A percentile compares a stretch with the other conserved stretches of the same genome.
These are phyloP conservation scores for Barnettozyma siamensis DNA, from an alignment of 805 yeast genomes.

Conservation along the genomic window DNA sequence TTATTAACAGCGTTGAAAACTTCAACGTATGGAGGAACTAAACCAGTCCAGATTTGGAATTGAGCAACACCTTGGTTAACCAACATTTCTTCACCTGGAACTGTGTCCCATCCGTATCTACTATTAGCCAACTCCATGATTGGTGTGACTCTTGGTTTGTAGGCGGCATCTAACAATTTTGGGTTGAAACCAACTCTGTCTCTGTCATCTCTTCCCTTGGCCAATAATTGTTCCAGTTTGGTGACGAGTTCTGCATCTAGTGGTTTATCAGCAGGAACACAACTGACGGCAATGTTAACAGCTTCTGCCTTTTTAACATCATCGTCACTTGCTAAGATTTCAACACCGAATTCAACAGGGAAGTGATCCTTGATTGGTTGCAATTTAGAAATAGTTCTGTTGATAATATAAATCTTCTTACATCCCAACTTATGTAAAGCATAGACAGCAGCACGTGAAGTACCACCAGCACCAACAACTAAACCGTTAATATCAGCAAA, in stretches of 20 bases:
- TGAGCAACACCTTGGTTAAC: slow-evolving; percentile 92
- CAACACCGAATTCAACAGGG: slow-evolving; percentile 54
- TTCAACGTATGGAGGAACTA: slow-evolving; percentile 54
- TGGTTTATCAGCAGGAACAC: slow-evolving; percentile 79
- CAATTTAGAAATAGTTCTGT: slow-evolving; percentile 71
- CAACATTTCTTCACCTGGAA: slow-evolving; percentile 88
- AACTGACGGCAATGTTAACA: slow-evolving; percentile 62
- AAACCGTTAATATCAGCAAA: slow-evolving; percentile 48
- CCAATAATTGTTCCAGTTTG: slow-evolving; percentile 43
- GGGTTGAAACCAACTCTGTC: slow-evolving; percentile 39
- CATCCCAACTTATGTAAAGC: slow-evolving; percentile 82
- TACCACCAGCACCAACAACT: slow-evolving; percentile 96
- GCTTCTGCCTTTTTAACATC: slow-evolving; percentile 35
- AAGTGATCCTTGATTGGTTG: slow-evolving; percentile 52
- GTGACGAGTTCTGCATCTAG: slow-evolving; percentile 46
- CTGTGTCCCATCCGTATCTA: slow-evolving; percentile 65
- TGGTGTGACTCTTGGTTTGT: slow-evolving; percentile 84
- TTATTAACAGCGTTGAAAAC: slow-evolving; percentile 54
- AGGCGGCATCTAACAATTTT: slow-evolving; percentile 83
- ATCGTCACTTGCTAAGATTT: slow-evolving; percentile 44
- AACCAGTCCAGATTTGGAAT: slow-evolving; percentile 70
- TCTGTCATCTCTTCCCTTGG: slow-evolving; percentile 30
- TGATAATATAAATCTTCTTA: slow-evolving; percentile 64
- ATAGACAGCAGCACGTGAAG: slow-evolving; percentile 89
- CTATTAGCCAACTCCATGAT: slow-evolving; percentile 71